phyloP scores from a whole-genome alignment of 2,329 filamentous ascomycete species.

The Beauveria sp. region DNA sequence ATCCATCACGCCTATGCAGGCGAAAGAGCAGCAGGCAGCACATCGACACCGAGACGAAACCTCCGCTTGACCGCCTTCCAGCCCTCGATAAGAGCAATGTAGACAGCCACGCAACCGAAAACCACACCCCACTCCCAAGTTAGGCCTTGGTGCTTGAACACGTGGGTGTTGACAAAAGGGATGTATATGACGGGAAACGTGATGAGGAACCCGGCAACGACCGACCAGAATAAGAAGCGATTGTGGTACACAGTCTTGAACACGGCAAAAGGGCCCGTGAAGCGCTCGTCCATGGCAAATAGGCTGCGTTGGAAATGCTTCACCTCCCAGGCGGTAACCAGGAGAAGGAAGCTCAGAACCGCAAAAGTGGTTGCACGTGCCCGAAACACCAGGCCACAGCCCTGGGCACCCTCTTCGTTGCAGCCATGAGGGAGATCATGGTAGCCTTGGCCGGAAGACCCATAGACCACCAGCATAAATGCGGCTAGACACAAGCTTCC shows the following conservation, averaged over 20 bases:
- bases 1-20: neutral
- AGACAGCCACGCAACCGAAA: conserved; percentile 47
- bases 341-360: conserved; percentile 58
- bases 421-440: conserved; percentile 47
- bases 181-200: conserved; percentile 61
- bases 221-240: conserved; percentile 58
- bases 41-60: conserved; percentile 28
- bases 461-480: conserved; percentile 54
- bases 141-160: conserved; percentile 64
- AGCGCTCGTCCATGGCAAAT: conserved; percentile 56
- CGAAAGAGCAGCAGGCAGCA: conserved; percentile 12
- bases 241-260: conserved; percentile 60
- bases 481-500: conserved; percentile 52
- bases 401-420: conserved; percentile 44
- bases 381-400: conserved; percentile 52
- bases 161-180: conserved; percentile 54
- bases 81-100: conserved; percentile 54
- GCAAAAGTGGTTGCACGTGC: conserved; percentile 64
- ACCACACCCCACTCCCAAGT: conserved; percentile 69
- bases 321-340: conserved; percentile 67
- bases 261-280: conserved; percentile 40
- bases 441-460: conserved; percentile 34
- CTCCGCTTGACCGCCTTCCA: conserved; percentile 64
- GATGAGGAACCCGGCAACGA: conserved; percentile 50
- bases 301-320: conserved; percentile 63